Evolutionary conservation across 2,329 filamentous ascomycete species (phyloP).

Genomic region (Microcera coccophila): DNA sequence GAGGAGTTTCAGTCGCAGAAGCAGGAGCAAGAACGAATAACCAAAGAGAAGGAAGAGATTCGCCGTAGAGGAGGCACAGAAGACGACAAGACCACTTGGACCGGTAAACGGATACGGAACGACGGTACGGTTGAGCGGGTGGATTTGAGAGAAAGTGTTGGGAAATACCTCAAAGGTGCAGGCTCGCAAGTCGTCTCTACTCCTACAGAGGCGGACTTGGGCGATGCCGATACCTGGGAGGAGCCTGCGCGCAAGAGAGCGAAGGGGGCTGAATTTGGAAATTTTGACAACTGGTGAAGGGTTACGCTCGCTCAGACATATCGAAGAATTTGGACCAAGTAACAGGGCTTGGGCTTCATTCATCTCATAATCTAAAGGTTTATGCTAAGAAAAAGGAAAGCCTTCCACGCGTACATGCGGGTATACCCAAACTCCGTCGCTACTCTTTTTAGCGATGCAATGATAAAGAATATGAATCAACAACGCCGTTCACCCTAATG

Average conservation of each 20-base stretch:
- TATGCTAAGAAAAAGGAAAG: constrained; percentile 17
- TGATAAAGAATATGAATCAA: constrained; percentile 1
- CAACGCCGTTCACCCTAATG: no score
- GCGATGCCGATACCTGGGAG: constrained; percentile 62
- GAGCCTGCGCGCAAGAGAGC: constrained; percentile 78
- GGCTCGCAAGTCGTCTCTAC: constrained; percentile 15
- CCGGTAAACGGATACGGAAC: constrained; percentile 78
- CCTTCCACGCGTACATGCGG: constrained; percentile 3
- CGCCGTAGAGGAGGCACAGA: constrained; percentile 67
- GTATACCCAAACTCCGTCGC: constrained; percentile 6
- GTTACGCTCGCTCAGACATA: constrained; percentile 3
- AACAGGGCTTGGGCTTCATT: constrained; percentile 6
- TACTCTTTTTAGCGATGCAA: constrained; percentile 7
- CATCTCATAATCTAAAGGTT: constrained; percentile 11
- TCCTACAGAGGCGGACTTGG: constrained; percentile 54
- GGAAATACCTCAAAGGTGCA: constrained; percentile 76
- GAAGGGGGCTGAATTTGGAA: constrained; percentile 78
- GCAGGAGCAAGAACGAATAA: constrained; percentile 56
- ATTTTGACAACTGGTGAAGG: constrained; percentile 86
- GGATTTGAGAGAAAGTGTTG: constrained; percentile 49
- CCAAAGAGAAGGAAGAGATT: constrained; percentile 58
- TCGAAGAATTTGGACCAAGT: constrained; percentile 11
- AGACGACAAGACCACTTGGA: constrained; percentile 92
- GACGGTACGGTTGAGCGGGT: constrained; percentile 55
- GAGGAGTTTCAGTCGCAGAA: constrained; percentile 84